Percentiles rank a stretch among this genome's conserved stretches.
Evolutionary conservation across 2,329 filamentous ascomycete species (phyloP).

Genomic region (Thermomyces lanuginosus): DNA sequence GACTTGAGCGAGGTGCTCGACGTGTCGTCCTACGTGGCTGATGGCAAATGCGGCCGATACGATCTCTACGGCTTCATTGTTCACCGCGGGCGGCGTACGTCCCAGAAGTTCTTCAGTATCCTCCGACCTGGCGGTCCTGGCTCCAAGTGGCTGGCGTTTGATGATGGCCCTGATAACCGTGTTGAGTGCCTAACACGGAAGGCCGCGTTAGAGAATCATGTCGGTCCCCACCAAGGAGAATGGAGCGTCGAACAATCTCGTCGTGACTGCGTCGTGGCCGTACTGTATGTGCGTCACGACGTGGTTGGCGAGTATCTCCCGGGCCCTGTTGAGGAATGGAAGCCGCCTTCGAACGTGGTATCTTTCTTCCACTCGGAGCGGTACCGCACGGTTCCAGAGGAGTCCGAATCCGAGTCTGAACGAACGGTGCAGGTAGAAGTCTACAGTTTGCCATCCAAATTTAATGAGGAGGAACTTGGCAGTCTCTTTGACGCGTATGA

Average conservation of each 20-base stretch:
- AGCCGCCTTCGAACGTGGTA: conserved; percentile 25
- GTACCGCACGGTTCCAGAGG: conserved; percentile 6
- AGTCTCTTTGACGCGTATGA: conserved; percentile 30
- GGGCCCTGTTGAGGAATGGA: conserved; percentile 32
- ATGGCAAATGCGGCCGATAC: conserved; percentile 29
- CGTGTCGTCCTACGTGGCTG: conserved; percentile 22
- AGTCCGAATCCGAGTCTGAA: conserved; percentile 6
- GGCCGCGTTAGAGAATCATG: conserved; percentile 36
- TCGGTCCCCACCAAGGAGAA: conserved; percentile 36
- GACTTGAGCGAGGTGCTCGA: conserved; percentile 38
- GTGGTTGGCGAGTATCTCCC: conserved; percentile 26
- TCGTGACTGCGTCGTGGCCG: conserved; percentile 40
- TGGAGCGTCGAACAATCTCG: too few species aligned
- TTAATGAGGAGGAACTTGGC: conserved; percentile 15
- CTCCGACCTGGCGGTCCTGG: conserved; percentile 41
- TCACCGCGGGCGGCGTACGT: conserved; percentile 42
- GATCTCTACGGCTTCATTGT: conserved; percentile 45
- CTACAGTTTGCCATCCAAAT: conserved; percentile 20
- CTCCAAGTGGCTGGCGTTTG: conserved; percentile 43
- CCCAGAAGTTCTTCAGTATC: conserved; percentile 43
- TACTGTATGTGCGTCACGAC: conserved; percentile 40
- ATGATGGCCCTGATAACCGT: conserved; percentile 38
- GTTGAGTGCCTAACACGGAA: conserved; percentile 42
- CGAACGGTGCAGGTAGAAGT: conserved; percentile 21
- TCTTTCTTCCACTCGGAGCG: conserved; percentile 23